Conservation (phyloP, 176 grass and related monocot genomes). For the Avena atlantica region DNA sequence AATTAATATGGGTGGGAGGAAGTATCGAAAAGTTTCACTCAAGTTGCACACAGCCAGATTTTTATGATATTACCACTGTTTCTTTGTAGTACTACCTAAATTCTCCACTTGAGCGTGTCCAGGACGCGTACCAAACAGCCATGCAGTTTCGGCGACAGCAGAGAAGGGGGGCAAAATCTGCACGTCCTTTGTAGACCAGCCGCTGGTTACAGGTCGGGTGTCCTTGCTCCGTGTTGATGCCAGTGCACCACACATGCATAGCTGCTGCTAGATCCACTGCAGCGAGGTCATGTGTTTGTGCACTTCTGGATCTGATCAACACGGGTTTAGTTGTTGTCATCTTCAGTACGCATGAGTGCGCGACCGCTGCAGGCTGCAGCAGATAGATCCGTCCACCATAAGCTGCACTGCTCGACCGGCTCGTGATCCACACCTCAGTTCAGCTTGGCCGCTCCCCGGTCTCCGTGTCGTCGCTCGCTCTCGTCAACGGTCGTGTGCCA, state of each 20-base stretch:
- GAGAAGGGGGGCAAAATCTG: too few relatives aligned
- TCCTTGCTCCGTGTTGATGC: neutral
- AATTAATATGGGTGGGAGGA: too few relatives aligned
- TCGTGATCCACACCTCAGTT: neutral
- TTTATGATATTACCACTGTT: neutral
- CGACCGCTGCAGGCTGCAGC: neutral
- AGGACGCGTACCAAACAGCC: neutral
- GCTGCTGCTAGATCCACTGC: neutral
- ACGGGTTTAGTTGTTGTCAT: neutral
- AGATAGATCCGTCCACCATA: neutral
- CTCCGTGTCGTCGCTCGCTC: conserved; percentile 11
- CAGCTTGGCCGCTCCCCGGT: neutral
- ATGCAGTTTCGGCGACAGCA: neutral
- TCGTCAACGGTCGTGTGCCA: conserved; percentile 21
- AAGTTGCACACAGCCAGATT: neutral
- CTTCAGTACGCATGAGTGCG: neutral
- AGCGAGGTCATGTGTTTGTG: neutral
- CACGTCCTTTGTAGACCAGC: neutral
- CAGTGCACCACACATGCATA: neutral
- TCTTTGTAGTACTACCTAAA: conserved; percentile 22
- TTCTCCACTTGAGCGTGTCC: neutral
- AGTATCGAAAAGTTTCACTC: neutral
- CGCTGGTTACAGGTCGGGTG: neutral
- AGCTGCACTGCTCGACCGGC: neutral
- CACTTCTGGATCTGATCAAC: neutral